A percentile compares a stretch with the other conserved stretches of the same genome.
These are phyloP conservation scores for Colletotrichum cuscutae DNA, from an alignment of 2,329 filamentous ascomycete genomes.

Conservation along the genomic window DNA sequence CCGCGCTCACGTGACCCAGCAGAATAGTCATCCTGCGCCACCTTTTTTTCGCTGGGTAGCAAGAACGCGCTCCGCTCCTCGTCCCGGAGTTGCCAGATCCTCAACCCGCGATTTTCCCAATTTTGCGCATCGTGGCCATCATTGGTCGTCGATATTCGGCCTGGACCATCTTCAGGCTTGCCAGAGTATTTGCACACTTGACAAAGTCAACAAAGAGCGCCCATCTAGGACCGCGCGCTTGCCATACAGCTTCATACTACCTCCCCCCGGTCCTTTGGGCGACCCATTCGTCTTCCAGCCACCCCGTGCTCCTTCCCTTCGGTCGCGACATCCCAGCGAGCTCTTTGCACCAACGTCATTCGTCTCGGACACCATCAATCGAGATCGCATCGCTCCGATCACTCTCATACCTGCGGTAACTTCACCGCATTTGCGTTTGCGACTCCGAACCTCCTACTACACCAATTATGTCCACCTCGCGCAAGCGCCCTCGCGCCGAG, in stretches of 20 bases:
- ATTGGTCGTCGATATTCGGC: slow-evolving; percentile 32
- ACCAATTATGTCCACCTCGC: slow-evolving; percentile 41
- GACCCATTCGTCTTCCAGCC: slow-evolving; percentile 25
- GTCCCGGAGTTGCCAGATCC: slow-evolving; percentile 20
- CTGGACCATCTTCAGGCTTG: slow-evolving; percentile 21
- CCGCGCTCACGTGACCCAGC: not conserved
- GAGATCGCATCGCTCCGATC: not conserved
- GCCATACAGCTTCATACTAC: slow-evolving; percentile 15
- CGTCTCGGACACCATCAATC: not conserved
- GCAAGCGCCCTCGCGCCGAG: slow-evolving; percentile 63
- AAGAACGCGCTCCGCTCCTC: slow-evolving; percentile 29
- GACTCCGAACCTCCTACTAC: slow-evolving; percentile 1
- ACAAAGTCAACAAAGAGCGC: slow-evolving; percentile 3
- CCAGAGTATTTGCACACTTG: slow-evolving; percentile 4
- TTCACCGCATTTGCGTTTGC: slow-evolving; percentile 2
- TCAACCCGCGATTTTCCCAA: slow-evolving; percentile 28
- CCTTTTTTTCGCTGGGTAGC: slow-evolving; percentile 10
- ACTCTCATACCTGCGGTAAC: not conserved
- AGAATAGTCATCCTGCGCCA: slow-evolving; percentile 10
- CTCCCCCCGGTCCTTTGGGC: slow-evolving; percentile 22
- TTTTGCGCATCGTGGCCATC: slow-evolving; percentile 35
- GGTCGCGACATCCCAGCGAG: slow-evolving; percentile 28
- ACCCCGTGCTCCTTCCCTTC: slow-evolving; percentile 18
- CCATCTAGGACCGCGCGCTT: slow-evolving; percentile 20
- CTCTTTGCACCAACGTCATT: not conserved